Evolutionary conservation across 2,329 filamentous ascomycete species (phyloP).

Genomic region (Epichloe typhina): DNA sequence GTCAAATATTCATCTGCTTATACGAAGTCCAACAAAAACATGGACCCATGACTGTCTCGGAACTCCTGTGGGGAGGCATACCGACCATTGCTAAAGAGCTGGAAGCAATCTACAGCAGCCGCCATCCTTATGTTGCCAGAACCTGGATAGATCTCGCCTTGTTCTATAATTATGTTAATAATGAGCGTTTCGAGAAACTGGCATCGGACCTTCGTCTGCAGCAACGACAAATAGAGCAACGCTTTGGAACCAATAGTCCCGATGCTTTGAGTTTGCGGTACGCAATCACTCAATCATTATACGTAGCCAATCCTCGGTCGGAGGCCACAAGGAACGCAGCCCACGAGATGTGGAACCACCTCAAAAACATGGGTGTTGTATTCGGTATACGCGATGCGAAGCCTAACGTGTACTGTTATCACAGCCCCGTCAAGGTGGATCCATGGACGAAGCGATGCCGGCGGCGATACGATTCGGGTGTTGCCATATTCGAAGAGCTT

Average conservation of each 20-base stretch:
- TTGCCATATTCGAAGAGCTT: slow-evolving; percentile 25
- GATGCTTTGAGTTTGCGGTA: slow-evolving; percentile 28
- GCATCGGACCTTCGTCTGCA: slow-evolving; percentile 23
- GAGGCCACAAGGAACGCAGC: slow-evolving; percentile 23
- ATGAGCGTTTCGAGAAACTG: slow-evolving; percentile 24
- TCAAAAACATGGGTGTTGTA: slow-evolving; percentile 22
- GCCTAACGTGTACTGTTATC: slow-evolving; percentile 28
- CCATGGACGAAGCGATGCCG: slow-evolving; percentile 30
- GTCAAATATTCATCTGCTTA: slow-evolving; percentile 28
- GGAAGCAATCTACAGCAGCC: slow-evolving; percentile 29
- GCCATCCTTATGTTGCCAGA: slow-evolving; percentile 29
- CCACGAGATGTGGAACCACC: slow-evolving; percentile 23
- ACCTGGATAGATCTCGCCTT: slow-evolving; percentile 29
- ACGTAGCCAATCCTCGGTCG: slow-evolving; percentile 20
- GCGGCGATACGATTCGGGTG: slow-evolving; percentile 25
- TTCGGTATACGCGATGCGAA: slow-evolving; percentile 24
- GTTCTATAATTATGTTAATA: slow-evolving; percentile 24
- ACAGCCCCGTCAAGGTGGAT: slow-evolving; percentile 29
- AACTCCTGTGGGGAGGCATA: slow-evolving; percentile 28
- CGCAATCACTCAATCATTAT: slow-evolving; percentile 26
- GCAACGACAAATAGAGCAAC: slow-evolving; percentile 23
- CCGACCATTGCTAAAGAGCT: slow-evolving; percentile 30
- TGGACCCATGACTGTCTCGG: slow-evolving; percentile 27
- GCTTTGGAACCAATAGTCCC: slow-evolving; percentile 17
- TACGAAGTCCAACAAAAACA: slow-evolving; percentile 34